phyloP scores from a whole-genome alignment of 1,284 basidiomycete species.

The Thelephora terrestris region DNA sequence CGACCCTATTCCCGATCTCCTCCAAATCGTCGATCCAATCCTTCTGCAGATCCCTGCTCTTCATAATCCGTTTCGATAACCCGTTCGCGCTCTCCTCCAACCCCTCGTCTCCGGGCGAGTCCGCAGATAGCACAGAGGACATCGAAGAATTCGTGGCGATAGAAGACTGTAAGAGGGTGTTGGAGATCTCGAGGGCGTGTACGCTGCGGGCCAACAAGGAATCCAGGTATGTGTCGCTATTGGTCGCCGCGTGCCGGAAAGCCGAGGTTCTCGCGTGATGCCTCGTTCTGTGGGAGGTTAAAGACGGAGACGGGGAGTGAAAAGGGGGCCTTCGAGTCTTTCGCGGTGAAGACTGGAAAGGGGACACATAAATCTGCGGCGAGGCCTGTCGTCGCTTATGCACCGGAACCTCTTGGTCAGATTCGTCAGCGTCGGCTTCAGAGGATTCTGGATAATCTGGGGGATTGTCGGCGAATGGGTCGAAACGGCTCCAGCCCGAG shows the following conservation, averaged over 20 bases:
- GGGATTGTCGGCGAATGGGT: constrained; percentile 43
- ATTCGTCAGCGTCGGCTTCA: constrained; percentile 58
- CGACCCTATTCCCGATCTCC: constrained; percentile 50
- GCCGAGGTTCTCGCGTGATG: constrained; percentile 5
- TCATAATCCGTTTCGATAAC: constrained; percentile 40
- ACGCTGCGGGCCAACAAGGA: constrained; percentile 70
- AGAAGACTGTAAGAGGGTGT: constrained; percentile 60
- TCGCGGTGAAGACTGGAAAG: constrained; percentile 6
- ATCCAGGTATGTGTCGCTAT: constrained; percentile 46
- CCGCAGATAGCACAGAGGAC: constrained; percentile 34
- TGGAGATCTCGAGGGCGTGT: constrained; percentile 75
- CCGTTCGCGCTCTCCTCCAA: constrained; percentile 36
- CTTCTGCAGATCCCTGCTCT: constrained; percentile 31
- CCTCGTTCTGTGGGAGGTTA: constrained; percentile 7
- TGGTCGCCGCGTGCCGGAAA: constrained; percentile 1
- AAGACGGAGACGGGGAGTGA: constrained; percentile 15
- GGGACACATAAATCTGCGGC: constrained; percentile 13
- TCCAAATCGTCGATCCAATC: constrained; percentile 53
- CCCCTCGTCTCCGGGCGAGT: constrained; percentile 27
- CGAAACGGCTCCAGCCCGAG: constrained; percentile 20
- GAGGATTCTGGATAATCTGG: constrained; percentile 69
- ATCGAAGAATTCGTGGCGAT: constrained; percentile 58
- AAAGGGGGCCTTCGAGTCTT: constrained; percentile 10
- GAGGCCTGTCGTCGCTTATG: constrained; percentile 7
- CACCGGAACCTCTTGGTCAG: constrained; percentile 19